Percentiles rank a stretch among this genome's conserved stretches.
Evolutionary conservation across 2,329 filamentous ascomycete genomes (phyloP).

Genomic region (Xenosphaeropsis pyriputrescens): DNA sequence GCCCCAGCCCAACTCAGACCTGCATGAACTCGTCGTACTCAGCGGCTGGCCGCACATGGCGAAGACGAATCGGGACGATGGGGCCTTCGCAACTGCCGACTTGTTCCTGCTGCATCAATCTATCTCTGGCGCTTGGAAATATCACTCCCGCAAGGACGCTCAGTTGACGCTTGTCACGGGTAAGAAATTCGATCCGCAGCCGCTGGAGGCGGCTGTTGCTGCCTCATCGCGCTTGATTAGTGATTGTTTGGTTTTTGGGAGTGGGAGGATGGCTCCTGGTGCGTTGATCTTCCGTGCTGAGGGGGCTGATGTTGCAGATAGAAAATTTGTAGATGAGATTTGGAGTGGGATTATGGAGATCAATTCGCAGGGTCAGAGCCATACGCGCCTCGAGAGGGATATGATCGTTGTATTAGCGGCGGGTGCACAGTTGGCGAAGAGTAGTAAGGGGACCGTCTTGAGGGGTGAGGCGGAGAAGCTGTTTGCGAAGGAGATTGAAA

Average conservation of each 20-base stretch:
- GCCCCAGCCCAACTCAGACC: conserved; percentile 20
- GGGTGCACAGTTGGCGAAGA: conserved; percentile 31
- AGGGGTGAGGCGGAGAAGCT: conserved; percentile 32
- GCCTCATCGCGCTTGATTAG: conserved; percentile 25
- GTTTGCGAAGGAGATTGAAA: conserved; percentile 29
- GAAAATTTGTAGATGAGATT: conserved; percentile 24
- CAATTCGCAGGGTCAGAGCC: conserved; percentile 32
- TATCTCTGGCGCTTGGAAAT: conserved; percentile 41
- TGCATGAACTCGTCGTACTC: conserved; percentile 39
- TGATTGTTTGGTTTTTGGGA: conserved; percentile 47
- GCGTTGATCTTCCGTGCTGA: conserved; percentile 33
- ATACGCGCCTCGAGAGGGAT: conserved; percentile 30
- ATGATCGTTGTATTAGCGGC: conserved; percentile 30
- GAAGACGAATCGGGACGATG: conserved; percentile 40
- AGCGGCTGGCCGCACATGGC: conserved; percentile 42
- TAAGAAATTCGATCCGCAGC: conserved; percentile 54
- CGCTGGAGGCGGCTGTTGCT: conserved; percentile 39
- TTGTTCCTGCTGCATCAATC: conserved; percentile 39
- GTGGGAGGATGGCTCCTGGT: conserved; percentile 38
- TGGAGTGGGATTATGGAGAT: conserved; percentile 28
- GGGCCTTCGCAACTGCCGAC: conserved; percentile 48
- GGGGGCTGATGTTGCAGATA: conserved; percentile 10
- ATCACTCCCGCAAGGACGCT: conserved; percentile 44
- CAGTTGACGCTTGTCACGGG: conserved; percentile 48
- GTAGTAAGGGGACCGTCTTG: conserved; percentile 47